phyloP scores from a whole-genome alignment of 2,329 filamentous ascomycete species.

The Dactylellina drechsleri region DNA sequence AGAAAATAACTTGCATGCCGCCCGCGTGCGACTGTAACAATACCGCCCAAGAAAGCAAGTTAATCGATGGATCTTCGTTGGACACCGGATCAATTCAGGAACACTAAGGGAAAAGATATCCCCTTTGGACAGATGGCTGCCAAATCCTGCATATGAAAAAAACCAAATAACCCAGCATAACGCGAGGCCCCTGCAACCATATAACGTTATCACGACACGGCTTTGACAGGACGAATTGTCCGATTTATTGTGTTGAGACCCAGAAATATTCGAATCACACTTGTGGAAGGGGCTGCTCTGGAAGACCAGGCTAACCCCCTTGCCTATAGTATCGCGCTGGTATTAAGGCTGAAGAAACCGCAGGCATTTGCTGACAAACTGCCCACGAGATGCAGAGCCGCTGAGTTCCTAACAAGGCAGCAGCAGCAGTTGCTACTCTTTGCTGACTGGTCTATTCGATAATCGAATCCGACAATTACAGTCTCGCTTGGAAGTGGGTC shows the following conservation, averaged over 20 bases:
- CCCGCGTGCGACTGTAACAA: neutral
- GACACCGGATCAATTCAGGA: no score
- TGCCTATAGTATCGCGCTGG: slow-evolving; percentile 26
- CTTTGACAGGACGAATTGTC: slow-evolving; percentile 3
- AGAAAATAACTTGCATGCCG: no score
- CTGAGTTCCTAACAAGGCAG: slow-evolving; percentile 25
- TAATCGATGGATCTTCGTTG: no score
- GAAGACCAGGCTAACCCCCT: slow-evolving; percentile 3
- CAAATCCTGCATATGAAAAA: neutral
- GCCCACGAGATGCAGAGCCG: slow-evolving; percentile 10
- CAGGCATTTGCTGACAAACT: slow-evolving; percentile 42
- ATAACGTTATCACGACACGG: slow-evolving; percentile 47
- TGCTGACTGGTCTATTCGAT: no score
- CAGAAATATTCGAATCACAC: neutral
- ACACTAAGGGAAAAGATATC: neutral
- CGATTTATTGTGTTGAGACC: slow-evolving; percentile 22
- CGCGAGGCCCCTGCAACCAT: slow-evolving; percentile 35
- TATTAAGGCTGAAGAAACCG: slow-evolving; percentile 10
- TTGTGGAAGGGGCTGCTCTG: no score
- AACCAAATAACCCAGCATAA: slow-evolving; percentile 24
- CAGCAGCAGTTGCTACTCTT: slow-evolving; percentile 2
- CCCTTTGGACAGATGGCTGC: neutral
- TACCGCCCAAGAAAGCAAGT: no score
- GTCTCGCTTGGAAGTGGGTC: no score
- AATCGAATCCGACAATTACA: no score